Percentiles rank a stretch among this genome's conserved stretches.
Conservation (phyloP, 73 alveolate species). For the Diophrys appendiculata region DNA sequence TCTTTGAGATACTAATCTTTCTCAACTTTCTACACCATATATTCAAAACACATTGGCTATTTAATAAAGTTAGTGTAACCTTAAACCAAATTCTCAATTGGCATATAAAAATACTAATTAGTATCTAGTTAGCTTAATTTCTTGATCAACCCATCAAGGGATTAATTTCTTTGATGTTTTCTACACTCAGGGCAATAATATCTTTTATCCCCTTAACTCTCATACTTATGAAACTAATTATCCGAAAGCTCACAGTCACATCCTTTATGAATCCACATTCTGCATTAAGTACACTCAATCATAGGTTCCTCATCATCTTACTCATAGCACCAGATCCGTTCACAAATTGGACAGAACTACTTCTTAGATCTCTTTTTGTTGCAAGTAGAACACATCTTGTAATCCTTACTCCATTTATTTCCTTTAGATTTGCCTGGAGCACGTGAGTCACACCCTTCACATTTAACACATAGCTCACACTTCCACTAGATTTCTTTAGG, state of each 20-base stretch:
- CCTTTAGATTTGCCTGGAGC: slow-evolving; percentile 54
- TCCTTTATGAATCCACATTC: slow-evolving; percentile 75
- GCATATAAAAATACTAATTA: slow-evolving; percentile 65
- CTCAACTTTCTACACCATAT: slow-evolving; percentile 62
- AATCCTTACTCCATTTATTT: slow-evolving; percentile 66
- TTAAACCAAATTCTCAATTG: slow-evolving; percentile 67
- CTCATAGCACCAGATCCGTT: slow-evolving; percentile 76
- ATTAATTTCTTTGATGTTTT: slow-evolving; percentile 38
- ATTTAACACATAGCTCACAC: slow-evolving; percentile 67
- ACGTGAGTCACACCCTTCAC: slow-evolving; percentile 58
- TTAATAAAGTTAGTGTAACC: slow-evolving; percentile 59
- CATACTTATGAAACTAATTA: slow-evolving; percentile 41
- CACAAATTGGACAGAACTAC: slow-evolving; percentile 86
- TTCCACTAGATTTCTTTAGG: slow-evolving; percentile 33
- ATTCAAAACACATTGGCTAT: slow-evolving; percentile 84
- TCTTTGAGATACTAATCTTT: slow-evolving; percentile 70
- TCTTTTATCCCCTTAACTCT: slow-evolving; percentile 43
- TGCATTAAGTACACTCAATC: slow-evolving; percentile 79
- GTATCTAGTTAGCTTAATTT: slow-evolving; percentile 68
- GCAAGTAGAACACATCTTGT: slow-evolving; percentile 73
- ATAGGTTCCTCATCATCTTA: slow-evolving; percentile 58
- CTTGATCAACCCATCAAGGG: slow-evolving; percentile 56
- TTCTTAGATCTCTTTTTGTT: slow-evolving; percentile 74
- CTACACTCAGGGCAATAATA: slow-evolving; percentile 82
- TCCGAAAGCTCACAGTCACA: slow-evolving; percentile 74